Evolutionary conservation across 148 eudicot genomes (phyloP), one percentile per base, ranked within the genome.

Genomic region (Rhododendron kiyosumense): DNA sequence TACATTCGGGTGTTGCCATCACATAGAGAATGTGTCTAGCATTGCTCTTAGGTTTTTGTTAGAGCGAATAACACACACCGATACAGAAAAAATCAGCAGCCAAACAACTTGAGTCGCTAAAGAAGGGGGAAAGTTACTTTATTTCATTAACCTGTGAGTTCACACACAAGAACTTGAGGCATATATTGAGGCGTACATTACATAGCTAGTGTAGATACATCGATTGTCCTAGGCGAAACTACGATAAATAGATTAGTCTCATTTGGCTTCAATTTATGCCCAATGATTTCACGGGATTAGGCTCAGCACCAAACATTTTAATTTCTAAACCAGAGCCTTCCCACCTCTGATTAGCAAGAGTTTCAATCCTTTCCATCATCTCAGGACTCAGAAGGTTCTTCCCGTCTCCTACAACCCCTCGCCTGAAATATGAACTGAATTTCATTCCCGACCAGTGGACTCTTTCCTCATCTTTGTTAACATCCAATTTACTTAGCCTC

Each of bases 401-500:
- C 49, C 83, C 74, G 41, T 84, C 89, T 32, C 86, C 85, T 9
- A 87, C 63, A 51, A 67, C 51, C 17, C 86, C 86, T 5, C 51
- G 74, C 18, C 78, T 30, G 28, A 87, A 87, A 84, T 36, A 87
- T 14, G 30, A 87, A 36, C 46, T 79, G 83, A 83, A 79, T 15
- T 45, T 41, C 57, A 67, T 75, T 22, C 85, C 83, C 24, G 45
- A 0, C 65, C 76, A 82, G 32, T 59, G 61, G 22, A 77, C 12
- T 5, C 63, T 83, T 38, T 6, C 41, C 9, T 51, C 74, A 30
- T 83, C 65, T 28, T 11, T 86, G 15, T 83, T 78, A 28, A 38
- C 88, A 87, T 24, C 88, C 80, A 84, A 38, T 8, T 85, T 65
- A 65, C 88, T 83, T 12, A 83, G 34, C 46, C 82, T 76, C 67